Evolutionary conservation across 306 rosid species (phyloP), one percentile per base, ranked within the genome.

Genomic region (Prunus davidiana): DNA sequence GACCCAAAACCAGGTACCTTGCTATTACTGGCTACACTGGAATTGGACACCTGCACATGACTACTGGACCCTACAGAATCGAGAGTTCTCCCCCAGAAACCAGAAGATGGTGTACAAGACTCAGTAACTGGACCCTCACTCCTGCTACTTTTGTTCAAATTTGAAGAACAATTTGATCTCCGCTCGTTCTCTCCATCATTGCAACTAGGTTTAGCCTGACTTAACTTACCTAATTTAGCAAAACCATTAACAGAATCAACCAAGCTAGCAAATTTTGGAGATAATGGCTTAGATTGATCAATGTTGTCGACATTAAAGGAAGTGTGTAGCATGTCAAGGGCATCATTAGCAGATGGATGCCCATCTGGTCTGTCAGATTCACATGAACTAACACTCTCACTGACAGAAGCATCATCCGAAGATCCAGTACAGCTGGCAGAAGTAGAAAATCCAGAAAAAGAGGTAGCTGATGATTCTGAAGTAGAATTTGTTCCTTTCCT

Each of bases 371-470:
- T 77, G 69, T 85, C 95, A 60, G 79, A 81, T 69, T 89, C 97
- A 68, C 56, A 80, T 63, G 92, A 89, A 80, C 80, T 69, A 79
- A 82, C 73, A 78, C 89, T 89, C 78, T 88, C 96, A 86, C 89
- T 82, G 61, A 79, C 83, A 84, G 98, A 92, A 82, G 80, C 83
- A 78, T 92, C 96, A 77, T 95, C 97, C 32, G 93, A 88, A 73
- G 87, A 84, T 67, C 84, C 97, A 19, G 89, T 80, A 66, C 80
- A 24, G 27, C 38, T 57, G 2, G 71, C 16, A 77, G 93, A 84
- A 81, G 91, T 86, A 8, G 97, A 89, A 82, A 87, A 90, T 77
- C 97, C 97, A 86, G 99, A 95, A 82, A 90, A 90, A 50, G 97
- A 89, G 51, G 83, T 72, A 73, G 87, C 74, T 52, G 93, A 86